Base-by-base conservation (phyloP, 2,329 filamentous ascomycete species). In the Epichloe gansuensis region DNA sequence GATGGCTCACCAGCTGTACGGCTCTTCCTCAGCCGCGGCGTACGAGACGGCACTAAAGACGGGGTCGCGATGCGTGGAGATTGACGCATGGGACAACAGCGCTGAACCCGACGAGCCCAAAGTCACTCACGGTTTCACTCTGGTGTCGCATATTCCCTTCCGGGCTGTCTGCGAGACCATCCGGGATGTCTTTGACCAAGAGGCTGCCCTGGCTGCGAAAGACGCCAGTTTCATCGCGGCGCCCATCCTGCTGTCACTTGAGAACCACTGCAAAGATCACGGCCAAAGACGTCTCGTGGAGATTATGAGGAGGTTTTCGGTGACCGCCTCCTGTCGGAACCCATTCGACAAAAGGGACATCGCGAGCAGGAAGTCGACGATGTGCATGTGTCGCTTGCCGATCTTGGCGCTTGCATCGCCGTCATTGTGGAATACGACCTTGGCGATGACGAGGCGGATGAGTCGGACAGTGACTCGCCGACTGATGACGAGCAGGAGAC, bases 41-140 rank as follows among this genome's bases (percentile, higher is more conserved):
- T 88, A 88, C 61, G 75, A 82, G 59, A 79, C 73, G 5, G 80
- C 81, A 0, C 69, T 88, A 15, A 70, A 67, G 34, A 78, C 81
- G 0, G 84, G 83, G 1, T 81, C 82, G 2, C 73, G 84, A 6
- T 88, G 84, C 59, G 82, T 88, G 39, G 84, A 88, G 66, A 87
- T 87, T 51, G 83, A 87, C 61, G 84, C 81, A 1, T 88, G 83
- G 84, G 82, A 87, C 59, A 74, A 83, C 47, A 71, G 76, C 39
- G 76, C 81, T 8, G 65, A 84, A 59, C 67, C 67, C 41, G 73
- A 80, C 9, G 83, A 86, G 63, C 83, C 82, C 4, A 86, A 85
- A 62, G 82, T 86, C 50, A 86, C 83, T 0, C 83, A 86, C 61
- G 83, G 83, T 1, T 86, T 80, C 63, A 86, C 83, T 0, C 69